phyloP scores from a whole-genome alignment of 192 early-diverging fungal species.

The Entomortierella lignicola region DNA sequence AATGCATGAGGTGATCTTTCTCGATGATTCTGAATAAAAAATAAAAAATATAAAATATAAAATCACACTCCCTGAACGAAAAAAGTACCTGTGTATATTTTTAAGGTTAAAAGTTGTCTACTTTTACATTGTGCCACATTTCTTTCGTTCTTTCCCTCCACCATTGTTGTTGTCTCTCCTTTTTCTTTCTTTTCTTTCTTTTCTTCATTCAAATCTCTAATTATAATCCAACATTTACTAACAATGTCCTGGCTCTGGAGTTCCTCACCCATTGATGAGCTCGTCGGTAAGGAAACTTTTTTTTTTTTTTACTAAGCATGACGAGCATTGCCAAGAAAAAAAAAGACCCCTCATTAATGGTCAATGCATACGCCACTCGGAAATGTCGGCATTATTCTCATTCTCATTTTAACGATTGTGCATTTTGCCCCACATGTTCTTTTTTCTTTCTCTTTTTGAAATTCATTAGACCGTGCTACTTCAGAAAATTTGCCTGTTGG shows the following conservation, averaged over 20 bases:
- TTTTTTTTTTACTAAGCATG: too few relatives aligned
- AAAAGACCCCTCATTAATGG: too few relatives aligned
- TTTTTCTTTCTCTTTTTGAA: neutral
- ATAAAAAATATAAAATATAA: neutral
- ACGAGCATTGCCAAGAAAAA: too few relatives aligned
- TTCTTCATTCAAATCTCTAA: neutral
- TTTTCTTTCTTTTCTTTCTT: slow-evolving; percentile 2
- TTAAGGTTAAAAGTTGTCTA: neutral
- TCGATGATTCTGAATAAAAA: slow-evolving; percentile 9
- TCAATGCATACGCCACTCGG: too few relatives aligned
- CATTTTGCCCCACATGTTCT: neutral
- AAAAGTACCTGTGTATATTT: neutral
- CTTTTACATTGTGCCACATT: neutral
- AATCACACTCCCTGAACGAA: too few relatives aligned
- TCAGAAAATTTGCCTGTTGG: slow-evolving; percentile 90
- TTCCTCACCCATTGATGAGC: slow-evolving; percentile 56
- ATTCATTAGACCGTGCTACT: slow-evolving; percentile 88
- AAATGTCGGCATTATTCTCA: too few relatives aligned
- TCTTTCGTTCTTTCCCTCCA: neutral
- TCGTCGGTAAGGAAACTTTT: slow-evolving; percentile 54
- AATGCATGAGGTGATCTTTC: neutral
- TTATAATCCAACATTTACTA: neutral
- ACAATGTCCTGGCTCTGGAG: slow-evolving; percentile 57
- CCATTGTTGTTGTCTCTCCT: neutral
- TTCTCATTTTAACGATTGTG: too few relatives aligned